Base-by-base conservation (phyloP, 75 land plant genomes). In the Pseudotsuga menziesii region DNA sequence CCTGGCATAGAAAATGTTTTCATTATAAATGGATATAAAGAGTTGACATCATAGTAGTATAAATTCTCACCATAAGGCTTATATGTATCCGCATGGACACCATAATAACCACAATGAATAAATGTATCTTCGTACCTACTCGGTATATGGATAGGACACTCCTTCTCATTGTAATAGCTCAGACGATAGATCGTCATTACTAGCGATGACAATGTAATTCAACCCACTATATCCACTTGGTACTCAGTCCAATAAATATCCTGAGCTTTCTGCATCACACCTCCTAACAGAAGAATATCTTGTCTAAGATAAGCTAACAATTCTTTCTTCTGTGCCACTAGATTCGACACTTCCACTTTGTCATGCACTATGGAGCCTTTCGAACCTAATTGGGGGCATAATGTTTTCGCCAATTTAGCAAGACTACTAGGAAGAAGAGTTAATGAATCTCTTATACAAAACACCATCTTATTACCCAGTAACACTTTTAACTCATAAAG, bases 341-440 rank as follows among this genome's bases (percentile, higher is more conserved):
- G 57, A 74, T 74, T 74, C 5, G 36, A 74, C 76, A 74, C 58
- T 56, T 22, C 0, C 56, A 77, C 35, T 4, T 77, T 72, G 12
- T 61, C 56, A 63, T 77, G 58, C 12, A 56, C 56, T 56, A 77
- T 39, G 16, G 71, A 62, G 5, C 52, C 79, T 26, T 76, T 76
- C n/a, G 0, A 6, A 13, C 77, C 77, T 35, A 76, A 58, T 26
- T 76, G 15, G 0, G 77, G 72, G 22, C 78, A 77, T 64, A 77
- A 61, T 20, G 72, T 66, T 25, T 76, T 32, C 3, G 77, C 63
- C 52, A 76, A 32, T 58, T 13, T 35, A 39, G 14, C 48, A 1
- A 76, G 54, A 60, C 77, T 76, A 57, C 77, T 76, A 36, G 77
- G 77, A 19, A 60, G 48, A 5, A 76, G 77, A 20, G n/a, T 70